Conservation (phyloP, 495 filamentous ascomycete genomes). For the Terfezia claveryi region DNA sequence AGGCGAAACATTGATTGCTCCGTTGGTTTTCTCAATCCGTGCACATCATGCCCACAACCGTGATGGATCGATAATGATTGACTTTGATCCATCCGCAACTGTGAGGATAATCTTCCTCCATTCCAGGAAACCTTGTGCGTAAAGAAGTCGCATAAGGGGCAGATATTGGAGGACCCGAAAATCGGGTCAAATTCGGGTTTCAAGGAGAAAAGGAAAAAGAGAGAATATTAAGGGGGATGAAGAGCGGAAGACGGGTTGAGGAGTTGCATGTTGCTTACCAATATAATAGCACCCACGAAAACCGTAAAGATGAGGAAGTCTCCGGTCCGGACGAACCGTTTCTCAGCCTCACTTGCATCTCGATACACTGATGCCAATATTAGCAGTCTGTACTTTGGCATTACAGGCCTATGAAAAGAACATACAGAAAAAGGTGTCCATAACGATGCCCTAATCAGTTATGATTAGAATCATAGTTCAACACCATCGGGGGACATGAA, state of each 20-base stretch:
- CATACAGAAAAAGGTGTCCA: slow-evolving; percentile 18
- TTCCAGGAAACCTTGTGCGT: not conserved
- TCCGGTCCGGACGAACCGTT: slow-evolving; percentile 12
- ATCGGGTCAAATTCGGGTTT: not conserved
- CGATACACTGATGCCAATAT: not conserved
- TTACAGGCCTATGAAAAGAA: not conserved
- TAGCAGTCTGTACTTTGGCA: not conserved
- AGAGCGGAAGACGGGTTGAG: not conserved
- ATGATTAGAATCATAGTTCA: not conserved
- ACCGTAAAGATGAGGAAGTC: slow-evolving; percentile 15
- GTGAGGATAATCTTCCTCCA: not conserved
- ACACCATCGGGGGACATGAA: not conserved
- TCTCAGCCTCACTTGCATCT: slow-evolving; percentile 11
- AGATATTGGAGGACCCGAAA: not conserved
- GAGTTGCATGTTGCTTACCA: slow-evolving; percentile 4
- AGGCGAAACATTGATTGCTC: not conserved
- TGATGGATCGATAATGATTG: not conserved
- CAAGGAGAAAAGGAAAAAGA: not conserved
- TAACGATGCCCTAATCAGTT: slow-evolving; percentile 9
- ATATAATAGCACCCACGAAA: slow-evolving; percentile 12
- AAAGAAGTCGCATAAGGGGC: not conserved
- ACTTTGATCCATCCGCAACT: not conserved
- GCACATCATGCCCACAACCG: not conserved
- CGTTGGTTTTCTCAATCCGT: not conserved
- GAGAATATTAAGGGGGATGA: not conserved